These are phyloP conservation scores for Globisporangium megalacanthum DNA, from an alignment of 352 stramenopile species.

Conservation along the genomic window DNA sequence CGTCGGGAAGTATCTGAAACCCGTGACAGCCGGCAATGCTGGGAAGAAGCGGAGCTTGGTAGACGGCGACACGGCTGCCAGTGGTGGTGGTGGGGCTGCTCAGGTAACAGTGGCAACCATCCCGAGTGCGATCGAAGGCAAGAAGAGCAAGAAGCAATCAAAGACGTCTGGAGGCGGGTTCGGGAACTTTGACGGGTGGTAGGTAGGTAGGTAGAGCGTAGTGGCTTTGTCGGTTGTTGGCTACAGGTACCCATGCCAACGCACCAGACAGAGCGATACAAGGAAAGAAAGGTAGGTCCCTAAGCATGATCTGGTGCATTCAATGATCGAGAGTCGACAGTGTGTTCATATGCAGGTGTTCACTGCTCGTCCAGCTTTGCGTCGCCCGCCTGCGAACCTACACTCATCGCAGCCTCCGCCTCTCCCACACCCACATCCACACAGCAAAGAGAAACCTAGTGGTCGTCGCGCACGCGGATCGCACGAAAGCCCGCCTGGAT, in stretches of 20 bases:
- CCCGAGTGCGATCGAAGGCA: constrained; percentile 60
- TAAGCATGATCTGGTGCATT: neutral
- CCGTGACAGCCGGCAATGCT: neutral
- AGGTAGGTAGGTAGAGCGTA: constrained; percentile 7
- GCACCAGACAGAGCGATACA: too few relatives aligned
- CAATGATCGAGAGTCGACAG: neutral
- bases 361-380: too few relatives aligned
- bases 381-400: neutral
- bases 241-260: too few relatives aligned
- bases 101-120: constrained; percentile 6
- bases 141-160: constrained; percentile 61
- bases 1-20: constrained; percentile 71
- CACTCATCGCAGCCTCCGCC: neutral
- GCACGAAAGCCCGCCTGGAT: constrained; percentile 46
- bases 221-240: too few relatives aligned
- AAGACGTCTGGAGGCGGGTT: constrained; percentile 36
- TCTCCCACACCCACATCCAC: too few relatives aligned
- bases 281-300: too few relatives aligned
- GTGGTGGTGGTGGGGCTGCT: neutral
- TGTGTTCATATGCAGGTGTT: neutral
- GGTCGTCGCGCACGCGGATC: constrained; percentile 11
- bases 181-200: constrained; percentile 80
- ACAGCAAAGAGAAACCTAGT: neutral
- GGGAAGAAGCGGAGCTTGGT: constrained; percentile 22
- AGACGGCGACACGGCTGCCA: constrained; percentile 4